Evolutionary conservation across 2,329 filamentous ascomycete genomes (phyloP).

Genomic region (Apiospora marii): DNA sequence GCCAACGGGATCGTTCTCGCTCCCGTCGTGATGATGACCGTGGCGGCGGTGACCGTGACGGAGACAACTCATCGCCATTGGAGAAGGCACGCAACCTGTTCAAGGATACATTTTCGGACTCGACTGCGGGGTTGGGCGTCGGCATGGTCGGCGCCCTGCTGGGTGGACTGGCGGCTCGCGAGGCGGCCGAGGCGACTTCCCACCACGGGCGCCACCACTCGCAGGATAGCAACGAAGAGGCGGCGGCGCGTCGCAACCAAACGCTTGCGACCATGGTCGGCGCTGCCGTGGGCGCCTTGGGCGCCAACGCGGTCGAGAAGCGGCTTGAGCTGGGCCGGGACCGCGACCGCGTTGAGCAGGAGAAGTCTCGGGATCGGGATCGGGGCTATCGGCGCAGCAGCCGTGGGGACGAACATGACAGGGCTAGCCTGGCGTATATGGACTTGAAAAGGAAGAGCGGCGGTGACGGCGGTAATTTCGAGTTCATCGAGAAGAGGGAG

Average conservation of each 20-base stretch:
- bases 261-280: slow-evolving; percentile 60
- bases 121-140: slow-evolving; percentile 57
- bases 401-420: slow-evolving; percentile 26
- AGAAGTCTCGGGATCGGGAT: slow-evolving; percentile 38
- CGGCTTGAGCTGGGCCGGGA: slow-evolving; percentile 40
- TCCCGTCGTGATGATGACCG: background rate
- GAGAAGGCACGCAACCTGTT: slow-evolving; percentile 51
- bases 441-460: background rate
- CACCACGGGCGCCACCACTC: slow-evolving; percentile 36
- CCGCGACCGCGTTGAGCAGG: slow-evolving; percentile 31
- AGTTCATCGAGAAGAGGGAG: slow-evolving; percentile 35
- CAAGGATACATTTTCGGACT: slow-evolving; percentile 57
- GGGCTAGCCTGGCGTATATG: slow-evolving; percentile 21
- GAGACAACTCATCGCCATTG: slow-evolving; percentile 39
- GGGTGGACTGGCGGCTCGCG: slow-evolving; percentile 60
- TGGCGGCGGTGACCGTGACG: background rate
- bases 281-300: slow-evolving; percentile 62
- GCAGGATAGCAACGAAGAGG: slow-evolving; percentile 35
- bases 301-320: slow-evolving; percentile 52
- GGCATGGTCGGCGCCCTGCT: slow-evolving; percentile 62
- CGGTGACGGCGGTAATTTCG: background rate
- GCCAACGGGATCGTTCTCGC: background rate
- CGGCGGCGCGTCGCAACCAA: slow-evolving; percentile 43
- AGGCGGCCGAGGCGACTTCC: slow-evolving; percentile 53
- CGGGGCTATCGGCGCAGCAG: slow-evolving; percentile 32